These are phyloP conservation scores for Hypoxylon lienhwacheense DNA, from an alignment of 495 filamentous ascomycete genomes.

Conservation along the genomic window DNA sequence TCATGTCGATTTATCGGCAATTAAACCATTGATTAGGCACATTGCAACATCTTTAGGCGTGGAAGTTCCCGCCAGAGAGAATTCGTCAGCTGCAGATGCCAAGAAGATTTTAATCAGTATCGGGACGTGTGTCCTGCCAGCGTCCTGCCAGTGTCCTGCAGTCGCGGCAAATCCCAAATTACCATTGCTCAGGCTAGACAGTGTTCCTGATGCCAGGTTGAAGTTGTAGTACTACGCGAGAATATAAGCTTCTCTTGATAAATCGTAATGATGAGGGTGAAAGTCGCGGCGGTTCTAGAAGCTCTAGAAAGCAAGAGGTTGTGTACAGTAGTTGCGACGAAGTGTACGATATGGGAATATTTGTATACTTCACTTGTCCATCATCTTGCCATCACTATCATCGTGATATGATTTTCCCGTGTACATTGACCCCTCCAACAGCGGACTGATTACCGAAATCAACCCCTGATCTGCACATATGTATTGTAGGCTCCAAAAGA, in stretches of 20 bases:
- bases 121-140: conserved; percentile 19
- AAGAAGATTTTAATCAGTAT: conserved; percentile 25
- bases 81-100: conserved; percentile 19
- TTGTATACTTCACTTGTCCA: not conserved
- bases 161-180: conserved; percentile 20
- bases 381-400: conserved; percentile 4
- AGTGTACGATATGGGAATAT: conserved; percentile 1
- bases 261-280: conserved; percentile 4
- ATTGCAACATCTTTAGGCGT: conserved; percentile 32
- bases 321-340: conserved; percentile 7
- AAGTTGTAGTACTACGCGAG: conserved; percentile 3
- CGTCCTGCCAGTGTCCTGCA: too few relatives aligned
- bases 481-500: not conserved
- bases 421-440: conserved; percentile 2
- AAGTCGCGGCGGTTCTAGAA: conserved; percentile 32
- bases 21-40: conserved; percentile 29
- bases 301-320: conserved; percentile 21
- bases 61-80: conserved; percentile 20
- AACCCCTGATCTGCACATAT: conserved; percentile 23
- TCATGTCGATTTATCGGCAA: conserved; percentile 15
- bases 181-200: not conserved
- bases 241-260: conserved; percentile 19
- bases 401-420: conserved; percentile 12
- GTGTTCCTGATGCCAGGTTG: conserved; percentile 5
- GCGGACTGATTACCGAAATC: conserved; percentile 11